phyloP scores from a whole-genome alignment of 2,329 filamentous ascomycete genomes.

The Aspergillus neoniger region DNA sequence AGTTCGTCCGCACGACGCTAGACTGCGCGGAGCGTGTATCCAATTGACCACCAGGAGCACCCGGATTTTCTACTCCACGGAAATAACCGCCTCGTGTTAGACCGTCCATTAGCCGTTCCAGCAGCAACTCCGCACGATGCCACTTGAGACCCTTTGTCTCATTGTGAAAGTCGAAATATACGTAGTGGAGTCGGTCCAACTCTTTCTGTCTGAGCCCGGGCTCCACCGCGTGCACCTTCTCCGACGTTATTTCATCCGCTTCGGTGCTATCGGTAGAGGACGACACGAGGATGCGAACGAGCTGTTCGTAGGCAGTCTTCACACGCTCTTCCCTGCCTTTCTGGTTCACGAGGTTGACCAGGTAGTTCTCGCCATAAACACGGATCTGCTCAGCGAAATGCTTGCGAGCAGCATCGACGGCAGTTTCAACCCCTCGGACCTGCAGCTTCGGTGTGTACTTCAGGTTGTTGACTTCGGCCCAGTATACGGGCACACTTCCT shows the following conservation, averaged over 20 bases:
- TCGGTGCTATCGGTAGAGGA: conserved; percentile 67
- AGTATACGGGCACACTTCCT: conserved; percentile 93
- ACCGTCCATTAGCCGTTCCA: conserved; percentile 77
- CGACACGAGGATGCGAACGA: conserved; percentile 75
- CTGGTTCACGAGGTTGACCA: conserved; percentile 97
- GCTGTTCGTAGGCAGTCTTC: conserved; percentile 90
- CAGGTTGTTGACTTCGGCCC: conserved; percentile 93
- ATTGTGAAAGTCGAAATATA: conserved; percentile 98
- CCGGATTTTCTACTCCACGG: conserved; percentile 83
- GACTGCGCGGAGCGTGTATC: conserved; percentile 81
- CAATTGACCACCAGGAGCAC: conserved; percentile 66
- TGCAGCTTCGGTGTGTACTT: conserved; percentile 90
- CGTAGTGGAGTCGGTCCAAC: conserved; percentile 85
- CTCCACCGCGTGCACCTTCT: conserved; percentile 82
- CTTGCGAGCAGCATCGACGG: conserved; percentile 73
- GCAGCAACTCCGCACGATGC: conserved; percentile 83
- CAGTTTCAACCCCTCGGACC: conserved; percentile 79
- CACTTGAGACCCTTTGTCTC: conserved; percentile 95
- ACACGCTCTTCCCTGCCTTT: conserved; percentile 86
- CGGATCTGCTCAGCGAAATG: conserved; percentile 94
- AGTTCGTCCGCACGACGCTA: conserved; percentile 93
- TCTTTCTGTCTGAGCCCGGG: conserved; percentile 59
- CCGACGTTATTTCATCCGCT: conserved; percentile 66
- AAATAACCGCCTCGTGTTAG: conserved; percentile 86
- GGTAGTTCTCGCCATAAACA: conserved; percentile 92